Evolutionary conservation across 768 basidiomycete genomes (phyloP).

Genomic region (Phlebiopsis gigantea): DNA sequence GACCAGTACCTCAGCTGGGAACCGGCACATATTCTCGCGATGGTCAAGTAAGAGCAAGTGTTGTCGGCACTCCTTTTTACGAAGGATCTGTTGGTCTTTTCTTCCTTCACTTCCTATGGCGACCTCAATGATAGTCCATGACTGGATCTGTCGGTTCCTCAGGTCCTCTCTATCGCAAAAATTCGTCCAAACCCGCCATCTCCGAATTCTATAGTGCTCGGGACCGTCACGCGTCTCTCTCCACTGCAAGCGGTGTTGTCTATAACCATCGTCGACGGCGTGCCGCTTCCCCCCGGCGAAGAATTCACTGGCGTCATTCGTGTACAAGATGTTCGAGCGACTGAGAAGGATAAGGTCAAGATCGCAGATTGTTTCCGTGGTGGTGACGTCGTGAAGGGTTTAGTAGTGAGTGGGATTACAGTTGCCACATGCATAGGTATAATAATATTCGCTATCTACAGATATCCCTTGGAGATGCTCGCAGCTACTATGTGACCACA

Average conservation of each 20-base stretch:
- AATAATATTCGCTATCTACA: slow-evolving; percentile 23
- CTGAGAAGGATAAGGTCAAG: slow-evolving; percentile 86
- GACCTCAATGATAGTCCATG: slow-evolving; percentile 8
- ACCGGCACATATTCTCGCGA: slow-evolving; percentile 63
- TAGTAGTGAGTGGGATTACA: slow-evolving; percentile 56
- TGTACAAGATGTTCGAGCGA: slow-evolving; percentile 81
- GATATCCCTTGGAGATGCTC: slow-evolving; percentile 90
- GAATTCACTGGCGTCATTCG: slow-evolving; percentile 90
- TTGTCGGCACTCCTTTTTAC: slow-evolving; percentile 58
- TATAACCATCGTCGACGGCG: slow-evolving; percentile 83
- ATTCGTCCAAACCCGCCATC: slow-evolving; percentile 69
- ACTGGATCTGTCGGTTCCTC: slow-evolving; percentile 14
- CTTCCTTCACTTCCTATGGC: slow-evolving; percentile 10
- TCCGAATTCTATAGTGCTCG: slow-evolving; percentile 73
- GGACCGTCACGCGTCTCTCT: slow-evolving; percentile 76
- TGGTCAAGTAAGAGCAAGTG: slow-evolving; percentile 59
- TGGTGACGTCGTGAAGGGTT: slow-evolving; percentile 83
- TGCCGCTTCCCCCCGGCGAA: slow-evolving; percentile 76
- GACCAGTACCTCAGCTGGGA: slow-evolving; percentile 54
- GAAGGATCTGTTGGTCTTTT: slow-evolving; percentile 62
- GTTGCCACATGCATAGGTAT: not conserved
- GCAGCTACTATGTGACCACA: slow-evolving; percentile 89
- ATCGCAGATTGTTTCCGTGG: slow-evolving; percentile 89
- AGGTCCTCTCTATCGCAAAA: slow-evolving; percentile 62
- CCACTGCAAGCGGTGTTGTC: slow-evolving; percentile 79